Evolutionary conservation across 306 rosid genomes (phyloP).

Genomic region (Fragaria nilgerrensis): DNA sequence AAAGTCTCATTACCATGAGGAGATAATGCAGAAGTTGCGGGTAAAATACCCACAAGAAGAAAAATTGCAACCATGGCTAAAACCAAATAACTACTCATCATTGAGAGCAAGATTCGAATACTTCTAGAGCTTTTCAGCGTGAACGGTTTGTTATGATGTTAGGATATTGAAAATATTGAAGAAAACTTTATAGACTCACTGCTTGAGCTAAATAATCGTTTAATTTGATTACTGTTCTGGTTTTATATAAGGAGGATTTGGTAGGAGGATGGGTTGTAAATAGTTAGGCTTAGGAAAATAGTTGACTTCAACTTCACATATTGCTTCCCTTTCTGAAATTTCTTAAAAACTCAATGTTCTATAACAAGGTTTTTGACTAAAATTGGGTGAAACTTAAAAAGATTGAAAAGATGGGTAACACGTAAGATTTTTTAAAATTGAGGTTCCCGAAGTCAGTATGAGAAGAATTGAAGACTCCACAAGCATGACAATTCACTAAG

Average conservation of each 20-base stretch:
- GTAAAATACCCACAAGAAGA: conserved; percentile 6
- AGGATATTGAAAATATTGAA: neutral
- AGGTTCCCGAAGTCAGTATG: no score
- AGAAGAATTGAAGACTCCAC: no score
- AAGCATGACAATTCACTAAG: no score
- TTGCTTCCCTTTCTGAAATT: no score
- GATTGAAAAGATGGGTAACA: no score
- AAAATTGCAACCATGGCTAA: conserved; percentile 6
- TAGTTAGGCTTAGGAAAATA: neutral
- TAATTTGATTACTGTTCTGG: neutral
- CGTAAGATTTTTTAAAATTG: no score
- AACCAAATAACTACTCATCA: conserved; percentile 19
- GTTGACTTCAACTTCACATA: conserved; percentile 7
- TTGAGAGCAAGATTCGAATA: neutral
- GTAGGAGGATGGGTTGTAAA: no score
- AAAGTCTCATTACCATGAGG: conserved; percentile 13
- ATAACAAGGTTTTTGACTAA: no score
- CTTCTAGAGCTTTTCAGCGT: no score
- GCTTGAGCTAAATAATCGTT: neutral
- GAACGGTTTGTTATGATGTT: neutral
- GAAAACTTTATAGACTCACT: neutral
- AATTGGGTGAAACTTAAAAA: no score
- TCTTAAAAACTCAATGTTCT: no score
- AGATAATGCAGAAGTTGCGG: conserved; percentile 9
- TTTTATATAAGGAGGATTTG: no score